Conservation (phyloP, 2,329 filamentous ascomycete species). For the Colletotrichum zoysiae region DNA sequence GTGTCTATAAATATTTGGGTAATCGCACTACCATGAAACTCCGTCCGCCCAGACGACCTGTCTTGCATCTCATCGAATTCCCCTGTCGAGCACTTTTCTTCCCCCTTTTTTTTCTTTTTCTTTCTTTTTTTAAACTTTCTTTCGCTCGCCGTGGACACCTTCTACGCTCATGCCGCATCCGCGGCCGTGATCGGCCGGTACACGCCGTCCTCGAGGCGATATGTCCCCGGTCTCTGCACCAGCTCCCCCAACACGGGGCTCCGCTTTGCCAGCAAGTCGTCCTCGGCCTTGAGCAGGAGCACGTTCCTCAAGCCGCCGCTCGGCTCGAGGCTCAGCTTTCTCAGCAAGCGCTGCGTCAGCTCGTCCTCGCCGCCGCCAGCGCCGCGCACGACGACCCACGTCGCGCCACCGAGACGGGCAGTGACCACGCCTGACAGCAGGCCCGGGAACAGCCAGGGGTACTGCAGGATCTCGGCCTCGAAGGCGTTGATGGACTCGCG, state of each 20-base stretch:
- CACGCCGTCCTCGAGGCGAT: slow-evolving; percentile 43
- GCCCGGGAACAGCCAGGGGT: slow-evolving; percentile 91
- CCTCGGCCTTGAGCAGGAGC: slow-evolving; percentile 41
- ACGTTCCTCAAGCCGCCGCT: slow-evolving; percentile 49
- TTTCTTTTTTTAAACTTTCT: too few species aligned
- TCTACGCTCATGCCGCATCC: slow-evolving; percentile 35
- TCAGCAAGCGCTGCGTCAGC: slow-evolving; percentile 34
- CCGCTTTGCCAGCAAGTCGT: slow-evolving; percentile 43
- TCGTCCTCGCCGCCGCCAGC: slow-evolving; percentile 31
- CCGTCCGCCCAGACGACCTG: neutral
- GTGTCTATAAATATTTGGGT: neutral
- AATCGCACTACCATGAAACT: neutral
- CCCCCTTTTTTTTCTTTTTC: too few species aligned
- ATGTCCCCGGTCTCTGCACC: slow-evolving; percentile 41
- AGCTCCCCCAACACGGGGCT: slow-evolving; percentile 44
- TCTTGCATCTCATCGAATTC: neutral
- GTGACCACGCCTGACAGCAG: slow-evolving; percentile 82
- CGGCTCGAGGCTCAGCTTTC: slow-evolving; percentile 45
- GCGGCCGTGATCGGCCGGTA: slow-evolving; percentile 42
- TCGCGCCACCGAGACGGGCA: slow-evolving; percentile 75
- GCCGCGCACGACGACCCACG: slow-evolving; percentile 46
- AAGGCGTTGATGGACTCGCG: slow-evolving; percentile 85
- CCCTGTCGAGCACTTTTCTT: neutral
- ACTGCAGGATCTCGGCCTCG: slow-evolving; percentile 90
- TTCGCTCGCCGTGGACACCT: neutral